Conservation (phyloP, 2,329 filamentous ascomycete genomes). For the Colletotrichum tamarilloi region DNA sequence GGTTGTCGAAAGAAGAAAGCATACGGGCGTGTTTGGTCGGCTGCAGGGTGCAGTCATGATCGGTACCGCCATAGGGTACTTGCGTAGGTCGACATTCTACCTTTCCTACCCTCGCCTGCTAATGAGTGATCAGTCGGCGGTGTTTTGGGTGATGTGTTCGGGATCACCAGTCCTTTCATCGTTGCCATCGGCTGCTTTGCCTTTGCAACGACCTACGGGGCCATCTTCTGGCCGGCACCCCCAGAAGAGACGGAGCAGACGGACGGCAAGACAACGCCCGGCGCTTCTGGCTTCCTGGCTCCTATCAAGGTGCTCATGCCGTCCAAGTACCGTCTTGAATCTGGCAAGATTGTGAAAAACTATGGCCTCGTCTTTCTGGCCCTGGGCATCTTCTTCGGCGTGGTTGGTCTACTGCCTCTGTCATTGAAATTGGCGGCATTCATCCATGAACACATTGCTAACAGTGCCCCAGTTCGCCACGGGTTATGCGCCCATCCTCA, state of each 20-base stretch:
- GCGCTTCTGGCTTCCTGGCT: slow-evolving; percentile 67
- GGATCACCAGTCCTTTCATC: slow-evolving; percentile 73
- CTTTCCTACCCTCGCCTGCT: not conserved
- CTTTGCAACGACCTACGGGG: slow-evolving; percentile 44
- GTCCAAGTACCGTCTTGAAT: slow-evolving; percentile 61
- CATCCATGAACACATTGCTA: not conserved
- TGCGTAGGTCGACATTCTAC: slow-evolving; percentile 53
- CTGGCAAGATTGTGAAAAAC: slow-evolving; percentile 64
- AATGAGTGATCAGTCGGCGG: slow-evolving; percentile 62
- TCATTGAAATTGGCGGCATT: no score
- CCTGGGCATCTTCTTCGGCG: slow-evolving; percentile 73
- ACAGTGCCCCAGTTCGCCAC: slow-evolving; percentile 56
- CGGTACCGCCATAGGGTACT: slow-evolving; percentile 71
- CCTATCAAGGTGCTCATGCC: slow-evolving; percentile 72
- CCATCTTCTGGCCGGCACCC: slow-evolving; percentile 43
- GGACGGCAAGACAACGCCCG: slow-evolving; percentile 35
- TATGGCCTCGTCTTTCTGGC: slow-evolving; percentile 74
- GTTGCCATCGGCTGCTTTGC: slow-evolving; percentile 55
- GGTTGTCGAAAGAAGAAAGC: slow-evolving; percentile 66
- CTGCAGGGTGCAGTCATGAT: slow-evolving; percentile 76
- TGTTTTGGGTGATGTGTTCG: slow-evolving; percentile 70
- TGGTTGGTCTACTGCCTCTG: slow-evolving; percentile 53
- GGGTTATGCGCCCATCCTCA: slow-evolving; percentile 72
- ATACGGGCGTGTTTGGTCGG: slow-evolving; percentile 74
- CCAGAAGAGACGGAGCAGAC: slow-evolving; percentile 41